phyloP scores from a whole-genome alignment of 78 protist genomes.

The Kipferlia bialata region DNA sequence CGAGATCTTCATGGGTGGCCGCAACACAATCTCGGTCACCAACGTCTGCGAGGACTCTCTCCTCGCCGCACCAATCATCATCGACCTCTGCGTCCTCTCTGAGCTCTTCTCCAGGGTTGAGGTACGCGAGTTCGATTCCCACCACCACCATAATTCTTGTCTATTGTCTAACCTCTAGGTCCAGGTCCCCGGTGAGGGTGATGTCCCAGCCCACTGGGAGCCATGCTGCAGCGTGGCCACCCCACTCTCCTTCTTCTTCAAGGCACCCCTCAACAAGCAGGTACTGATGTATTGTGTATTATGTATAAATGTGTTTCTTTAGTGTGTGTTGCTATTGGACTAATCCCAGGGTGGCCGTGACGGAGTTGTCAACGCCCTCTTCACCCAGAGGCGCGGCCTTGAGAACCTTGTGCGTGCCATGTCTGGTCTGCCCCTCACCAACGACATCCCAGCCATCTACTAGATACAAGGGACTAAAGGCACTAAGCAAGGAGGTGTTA shows the following conservation, averaged over 20 bases:
- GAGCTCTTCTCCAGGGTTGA: conserved; percentile 67
- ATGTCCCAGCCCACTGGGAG: conserved; percentile 21
- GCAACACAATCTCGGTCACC: conserved; percentile 67
- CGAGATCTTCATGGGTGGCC: conserved; percentile 88
- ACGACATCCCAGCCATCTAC: no score
- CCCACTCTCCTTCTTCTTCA: conserved; percentile 42
- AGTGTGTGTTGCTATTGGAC: no score
- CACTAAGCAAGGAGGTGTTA: no score
- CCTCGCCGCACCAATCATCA: conserved; percentile 92
- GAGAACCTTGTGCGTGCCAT: conserved; percentile 80
- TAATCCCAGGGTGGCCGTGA: no score
- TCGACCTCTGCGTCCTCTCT: conserved; percentile 79
- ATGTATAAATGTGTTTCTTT: no score
- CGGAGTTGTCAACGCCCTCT: conserved; percentile 91
- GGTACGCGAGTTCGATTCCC: conserved; percentile 18
- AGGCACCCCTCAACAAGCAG: conserved; percentile 84
- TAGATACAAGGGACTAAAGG: no score
- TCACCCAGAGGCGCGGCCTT: conserved; percentile 69
- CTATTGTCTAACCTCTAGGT: no score
- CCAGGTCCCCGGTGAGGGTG: background rate
- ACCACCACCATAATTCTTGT: no score
- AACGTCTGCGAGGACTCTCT: conserved; percentile 84
- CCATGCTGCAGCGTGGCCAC: conserved; percentile 42
- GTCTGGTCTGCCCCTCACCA: conserved; percentile 79
- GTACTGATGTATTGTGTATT: no score